Evolutionary conservation across 2,329 filamentous ascomycete genomes (phyloP).

Genomic region (Paecilomyces sp.): DNA sequence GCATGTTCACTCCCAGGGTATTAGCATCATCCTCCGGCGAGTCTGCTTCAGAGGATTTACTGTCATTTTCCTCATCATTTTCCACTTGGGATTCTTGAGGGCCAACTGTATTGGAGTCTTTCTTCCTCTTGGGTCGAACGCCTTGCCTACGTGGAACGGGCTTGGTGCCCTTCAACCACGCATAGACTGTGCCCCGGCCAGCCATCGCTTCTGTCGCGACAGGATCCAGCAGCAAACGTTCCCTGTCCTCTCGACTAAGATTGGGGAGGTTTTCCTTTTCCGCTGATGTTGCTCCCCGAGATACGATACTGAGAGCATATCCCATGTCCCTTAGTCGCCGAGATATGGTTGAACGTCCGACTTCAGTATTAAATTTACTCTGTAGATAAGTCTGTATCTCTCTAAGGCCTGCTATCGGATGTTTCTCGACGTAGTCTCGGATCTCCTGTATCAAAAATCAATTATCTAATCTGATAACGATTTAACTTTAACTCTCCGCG

Average conservation of each 20-base stretch:
- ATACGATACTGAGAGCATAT: slow-evolving; percentile 3
- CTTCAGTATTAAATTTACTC: slow-evolving; percentile 1
- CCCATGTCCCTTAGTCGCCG: slow-evolving; percentile 5
- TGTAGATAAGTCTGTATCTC: slow-evolving; percentile 4
- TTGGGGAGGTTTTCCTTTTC: slow-evolving; percentile 1
- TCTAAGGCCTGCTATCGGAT: slow-evolving; percentile 2
- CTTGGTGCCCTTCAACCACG: background rate
- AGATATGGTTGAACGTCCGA: slow-evolving; percentile 1
- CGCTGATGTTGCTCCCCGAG: background rate
- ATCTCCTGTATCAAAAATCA: background rate
- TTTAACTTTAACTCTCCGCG: background rate
- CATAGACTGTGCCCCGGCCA: background rate
- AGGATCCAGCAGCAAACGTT: background rate
- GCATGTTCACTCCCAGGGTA: background rate
- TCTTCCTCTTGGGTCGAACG: background rate
- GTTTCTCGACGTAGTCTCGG: slow-evolving; percentile 3
- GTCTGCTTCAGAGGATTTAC: background rate
- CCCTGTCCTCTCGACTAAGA: background rate
- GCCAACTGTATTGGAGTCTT: background rate
- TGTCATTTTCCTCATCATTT: background rate
- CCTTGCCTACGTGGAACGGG: background rate
- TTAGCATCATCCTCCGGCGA: background rate
- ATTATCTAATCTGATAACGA: background rate
- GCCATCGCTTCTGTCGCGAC: background rate
- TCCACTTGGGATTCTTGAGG: background rate